These are phyloP conservation scores for Cutaneotrichosporon dermatis DNA, from an alignment of 1,284 basidiomycete species.

Conservation along the genomic window DNA sequence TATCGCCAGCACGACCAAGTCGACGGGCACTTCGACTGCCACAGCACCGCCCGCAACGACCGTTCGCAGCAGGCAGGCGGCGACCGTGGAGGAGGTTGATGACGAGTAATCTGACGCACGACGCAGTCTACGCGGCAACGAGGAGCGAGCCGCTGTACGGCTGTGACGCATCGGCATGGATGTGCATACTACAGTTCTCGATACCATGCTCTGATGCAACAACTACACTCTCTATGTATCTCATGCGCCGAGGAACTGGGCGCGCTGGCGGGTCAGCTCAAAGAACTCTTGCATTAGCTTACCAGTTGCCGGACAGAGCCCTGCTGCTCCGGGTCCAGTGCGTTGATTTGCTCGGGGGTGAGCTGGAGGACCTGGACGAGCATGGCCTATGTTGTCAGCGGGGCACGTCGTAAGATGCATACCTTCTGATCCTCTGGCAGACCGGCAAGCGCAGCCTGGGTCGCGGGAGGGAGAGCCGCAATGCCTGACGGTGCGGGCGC, in stretches of 20 bases:
- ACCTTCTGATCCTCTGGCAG: constrained; percentile 50
- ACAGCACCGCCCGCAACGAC: constrained; percentile 4
- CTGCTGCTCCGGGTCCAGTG: constrained; percentile 73
- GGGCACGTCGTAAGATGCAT: constrained; percentile 3
- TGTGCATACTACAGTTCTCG: constrained; percentile 1
- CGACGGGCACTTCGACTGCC: constrained; percentile 10
- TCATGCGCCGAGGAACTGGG: constrained; percentile 39
- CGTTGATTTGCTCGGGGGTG: constrained; percentile 80
- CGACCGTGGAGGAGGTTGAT: constrained; percentile 43
- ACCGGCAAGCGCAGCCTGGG: constrained; percentile 37
- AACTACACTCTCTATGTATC: neutral
- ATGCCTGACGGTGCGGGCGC: constrained; percentile 20
- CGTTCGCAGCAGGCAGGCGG: constrained; percentile 26
- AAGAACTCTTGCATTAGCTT: constrained; percentile 33
- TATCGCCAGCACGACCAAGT: constrained; percentile 5
- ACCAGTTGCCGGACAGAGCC: constrained; percentile 82
- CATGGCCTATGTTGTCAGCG: constrained; percentile 58
- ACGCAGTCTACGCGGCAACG: too few species aligned
- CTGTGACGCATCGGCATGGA: too few species aligned
- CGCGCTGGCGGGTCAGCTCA: constrained; percentile 29
- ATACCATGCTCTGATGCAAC: neutral
- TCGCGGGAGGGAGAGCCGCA: constrained; percentile 34
- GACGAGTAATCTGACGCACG: constrained; percentile 14
- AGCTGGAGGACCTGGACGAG: constrained; percentile 79
- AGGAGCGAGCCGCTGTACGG: too few species aligned